These are phyloP conservation scores for Teratosphaeria nubilosa DNA, from an alignment of 2,329 filamentous ascomycete genomes.

Conservation along the genomic window DNA sequence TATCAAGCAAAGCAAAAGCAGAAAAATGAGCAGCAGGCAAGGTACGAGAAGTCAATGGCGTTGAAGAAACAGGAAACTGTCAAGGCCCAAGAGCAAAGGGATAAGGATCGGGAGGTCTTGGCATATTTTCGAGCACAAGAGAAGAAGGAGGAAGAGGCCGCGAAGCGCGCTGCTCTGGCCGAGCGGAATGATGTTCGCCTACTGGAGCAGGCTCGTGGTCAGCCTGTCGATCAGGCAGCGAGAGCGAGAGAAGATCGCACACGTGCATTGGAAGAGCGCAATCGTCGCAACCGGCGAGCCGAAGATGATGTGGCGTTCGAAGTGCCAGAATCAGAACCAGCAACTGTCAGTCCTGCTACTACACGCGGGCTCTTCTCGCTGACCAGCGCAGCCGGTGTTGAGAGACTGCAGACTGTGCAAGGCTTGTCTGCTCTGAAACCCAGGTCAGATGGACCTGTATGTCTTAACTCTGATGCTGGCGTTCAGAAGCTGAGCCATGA, in stretches of 20 bases:
- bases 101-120: background rate
- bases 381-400: slow-evolving; percentile 5
- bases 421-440: background rate
- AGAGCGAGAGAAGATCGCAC: slow-evolving; percentile 6
- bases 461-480: background rate
- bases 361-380: slow-evolving; percentile 4
- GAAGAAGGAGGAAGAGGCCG: background rate
- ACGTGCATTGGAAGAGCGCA: slow-evolving; percentile 4
- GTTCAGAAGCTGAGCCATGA: background rate
- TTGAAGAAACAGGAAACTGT: background rate
- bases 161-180: background rate
- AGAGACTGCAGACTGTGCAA: background rate
- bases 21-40: background rate
- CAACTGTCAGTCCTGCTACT: background rate
- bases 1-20: background rate
- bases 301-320: slow-evolving; percentile 1
- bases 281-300: slow-evolving; percentile 3
- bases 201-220: background rate
- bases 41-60: background rate
- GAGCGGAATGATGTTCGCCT: background rate
- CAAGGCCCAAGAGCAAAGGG: background rate
- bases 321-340: background rate
- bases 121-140: background rate
- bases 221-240: background rate
- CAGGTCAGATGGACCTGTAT: background rate